Conservation (phyloP, 2,329 filamentous ascomycete genomes). For the Neofusicoccum ribis region DNA sequence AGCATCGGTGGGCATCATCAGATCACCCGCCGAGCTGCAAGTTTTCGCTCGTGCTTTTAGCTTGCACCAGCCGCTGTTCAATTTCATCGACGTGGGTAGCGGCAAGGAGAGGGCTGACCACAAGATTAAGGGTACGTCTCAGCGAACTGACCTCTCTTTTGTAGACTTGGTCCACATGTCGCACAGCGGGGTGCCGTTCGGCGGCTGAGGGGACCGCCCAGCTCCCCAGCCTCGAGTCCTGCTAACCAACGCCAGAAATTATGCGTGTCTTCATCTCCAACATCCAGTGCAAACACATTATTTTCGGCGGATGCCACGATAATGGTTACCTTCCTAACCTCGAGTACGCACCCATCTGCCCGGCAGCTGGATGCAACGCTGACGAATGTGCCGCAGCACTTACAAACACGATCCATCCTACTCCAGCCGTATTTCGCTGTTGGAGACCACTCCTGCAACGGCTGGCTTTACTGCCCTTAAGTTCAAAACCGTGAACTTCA, state of each 20-base stretch:
- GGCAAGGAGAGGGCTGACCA: slow-evolving; percentile 51
- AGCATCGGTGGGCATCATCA: slow-evolving; percentile 42
- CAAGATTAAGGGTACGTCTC: slow-evolving; percentile 43
- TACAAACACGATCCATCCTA: slow-evolving; percentile 44
- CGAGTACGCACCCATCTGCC: slow-evolving; percentile 26
- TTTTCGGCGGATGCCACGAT: slow-evolving; percentile 51
- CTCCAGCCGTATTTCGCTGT: slow-evolving; percentile 44
- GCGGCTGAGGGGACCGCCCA: neutral
- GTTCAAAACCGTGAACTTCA: slow-evolving; percentile 41
- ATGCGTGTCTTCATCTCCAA: slow-evolving; percentile 49
- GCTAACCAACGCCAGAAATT: slow-evolving; percentile 36
- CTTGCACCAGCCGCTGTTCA: slow-evolving; percentile 47
- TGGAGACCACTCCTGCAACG: slow-evolving; percentile 46
- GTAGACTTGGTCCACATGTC: neutral
- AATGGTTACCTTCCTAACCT: slow-evolving; percentile 48
- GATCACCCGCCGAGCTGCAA: slow-evolving; percentile 40
- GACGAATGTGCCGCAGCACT: slow-evolving; percentile 23
- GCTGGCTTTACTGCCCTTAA: slow-evolving; percentile 45
- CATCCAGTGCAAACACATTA: slow-evolving; percentile 48
- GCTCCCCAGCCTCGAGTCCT: neutral
- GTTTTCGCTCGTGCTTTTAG: slow-evolving; percentile 47
- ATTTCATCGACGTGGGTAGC: slow-evolving; percentile 49
- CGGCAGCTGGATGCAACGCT: neutral
- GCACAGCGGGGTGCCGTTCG: neutral
- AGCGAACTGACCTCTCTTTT: neutral